Evolutionary conservation across 2,329 filamentous ascomycete genomes (phyloP), one percentile per base, ranked within the genome.

Genomic region (Orbilia javanica): DNA sequence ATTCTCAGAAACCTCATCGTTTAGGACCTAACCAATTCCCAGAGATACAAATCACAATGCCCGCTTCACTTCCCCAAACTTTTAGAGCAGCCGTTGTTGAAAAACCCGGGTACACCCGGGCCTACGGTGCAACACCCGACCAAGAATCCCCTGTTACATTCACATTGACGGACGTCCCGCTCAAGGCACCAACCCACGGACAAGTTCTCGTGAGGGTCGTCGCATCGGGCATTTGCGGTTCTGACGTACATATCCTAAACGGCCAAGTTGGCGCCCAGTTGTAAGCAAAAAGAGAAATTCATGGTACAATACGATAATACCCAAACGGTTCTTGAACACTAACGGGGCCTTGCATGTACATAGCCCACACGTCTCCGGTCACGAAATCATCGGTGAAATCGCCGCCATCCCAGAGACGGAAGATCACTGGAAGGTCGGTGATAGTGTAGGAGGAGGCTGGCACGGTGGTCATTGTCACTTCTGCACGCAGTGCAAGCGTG

Each of bases 371-470:
- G 84, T 90, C 1, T 89, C 90, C 0, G 92, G 92, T 22, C 92
- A 94, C 83, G 92, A 94, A 83, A 85, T 91, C 36, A 88, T 94
- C 68, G 91, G 92, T 10, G 88, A 89, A 11, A 86, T 94, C 2
- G 90, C 88, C 15, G 88, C 88, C 5, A 83, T 92, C 0, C 89
- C 89, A 4, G 84, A 87, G 0, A 84, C 83, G 1, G 90, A 91
- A 64, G 87, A 86, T 69, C 84, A 85, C 25, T 90, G 90, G 85
- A 86, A 88, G 71, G 85, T 88, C 0, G 91, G 91, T 7, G 90
- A 93, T 70, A 86, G 89, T 1, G 88, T 93, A 3, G 92, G 92
- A 10, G 89, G 88, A 0, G 83, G 87, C 0, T 93, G 91, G 90
- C 90, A 92, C 81, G 91, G 90, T 71, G 89, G 89, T 1, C 89